Evolutionary conservation across 495 filamentous ascomycete genomes (phyloP), one percentile per base, ranked within the genome.

Genomic region (Chaetomidium leptoderma): DNA sequence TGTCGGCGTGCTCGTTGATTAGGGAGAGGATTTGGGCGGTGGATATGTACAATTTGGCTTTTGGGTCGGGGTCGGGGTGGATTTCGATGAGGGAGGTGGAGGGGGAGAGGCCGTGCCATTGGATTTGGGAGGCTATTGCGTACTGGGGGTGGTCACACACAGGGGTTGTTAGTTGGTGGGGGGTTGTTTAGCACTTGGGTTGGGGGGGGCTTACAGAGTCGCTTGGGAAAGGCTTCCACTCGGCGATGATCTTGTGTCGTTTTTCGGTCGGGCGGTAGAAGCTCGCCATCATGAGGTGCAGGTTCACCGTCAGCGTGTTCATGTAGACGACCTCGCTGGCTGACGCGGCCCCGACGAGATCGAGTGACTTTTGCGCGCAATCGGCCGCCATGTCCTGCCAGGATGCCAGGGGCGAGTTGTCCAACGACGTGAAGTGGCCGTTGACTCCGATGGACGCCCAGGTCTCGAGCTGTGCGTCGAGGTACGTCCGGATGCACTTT

Each of bases 391-490:
- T 59, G 63, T 95, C 79, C 32, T 95, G 76, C 83, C 91, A 98
- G 46, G 86, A 84, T 37, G 84, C 82, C 16, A 93, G 77, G 23
- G 86, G 76, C 45, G 88, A 85, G 59, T 88, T 87, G 13, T 85
- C 78, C 27, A 95, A 81, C n/a, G 84, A 78, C 24, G 83, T 86
- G 76, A 97, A 97, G 74, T 98, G 93, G 0, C 92, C 93, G 42
- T 85, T 86, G 24, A 98, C 92, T n/a, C 87, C 93, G 67, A 95
- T 92, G 2, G 86, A 87, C 4, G 87, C 89, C 93, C 93, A 98
- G 11, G 90, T 88, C 29, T 79, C 74, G 30, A 98, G 82, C 66
- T 96, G 91, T 47, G 85, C 80, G 29, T 84, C 76, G 61, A 98
- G 81, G 60, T 90, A 86, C 11, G 77, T 72, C 35, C 80, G 76